Base-by-base conservation (phyloP, 768 basidiomycete species). In the Termitomyces sp. region DNA sequence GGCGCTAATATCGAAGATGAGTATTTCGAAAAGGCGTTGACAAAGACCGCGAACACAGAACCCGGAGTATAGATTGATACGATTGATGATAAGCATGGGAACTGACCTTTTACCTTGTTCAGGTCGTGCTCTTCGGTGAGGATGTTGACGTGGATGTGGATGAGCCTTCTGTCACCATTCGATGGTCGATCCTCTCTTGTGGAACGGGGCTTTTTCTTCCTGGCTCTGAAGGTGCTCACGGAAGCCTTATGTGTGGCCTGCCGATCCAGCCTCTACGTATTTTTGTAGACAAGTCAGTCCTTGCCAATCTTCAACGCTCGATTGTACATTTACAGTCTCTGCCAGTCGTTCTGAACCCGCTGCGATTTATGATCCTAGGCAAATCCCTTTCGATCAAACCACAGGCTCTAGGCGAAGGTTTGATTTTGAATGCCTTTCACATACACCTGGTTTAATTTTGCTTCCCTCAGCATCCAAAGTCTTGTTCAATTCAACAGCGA, bases 141-240 rank as follows among this genome's bases (percentile, higher is more conserved):
- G 79, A 77, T 55, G 80, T 84, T 5, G 83, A 84, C 61, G 76
- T 84, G 12, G 84, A 85, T 63, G 69, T 84, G 10, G 83, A 84
- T 59, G 83, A 85, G 63, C 83, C 83, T 1, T 75, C 82, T 0
- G 64, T 85, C 32, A 79, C 79, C 9, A 74, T 85, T 44, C 79
- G 82, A 7, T 85, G 83, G 83, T 79, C 80, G 35, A 75, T 85
- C 36, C 61, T 81, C 20, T 82, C 77, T 2, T 85, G 84, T 65
- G 84, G 84, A 18, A 62, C 70, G 14, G 74, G 62, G 16, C 23
- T 35, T n/a, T 32, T 33, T 32, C n/a, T 53, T 26, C 35, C 36
- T 13, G 26, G 51, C 13, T 40, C 51, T 53, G 51, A 23, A 40
- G 51, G 51, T 40, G 51, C 26, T 0, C 51, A 53, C 18, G 51